A percentile compares a stretch with the other conserved stretches of the same genome.
phyloP scores from a whole-genome alignment of 2,329 filamentous ascomycete species.

The Talaromyces sp. region DNA sequence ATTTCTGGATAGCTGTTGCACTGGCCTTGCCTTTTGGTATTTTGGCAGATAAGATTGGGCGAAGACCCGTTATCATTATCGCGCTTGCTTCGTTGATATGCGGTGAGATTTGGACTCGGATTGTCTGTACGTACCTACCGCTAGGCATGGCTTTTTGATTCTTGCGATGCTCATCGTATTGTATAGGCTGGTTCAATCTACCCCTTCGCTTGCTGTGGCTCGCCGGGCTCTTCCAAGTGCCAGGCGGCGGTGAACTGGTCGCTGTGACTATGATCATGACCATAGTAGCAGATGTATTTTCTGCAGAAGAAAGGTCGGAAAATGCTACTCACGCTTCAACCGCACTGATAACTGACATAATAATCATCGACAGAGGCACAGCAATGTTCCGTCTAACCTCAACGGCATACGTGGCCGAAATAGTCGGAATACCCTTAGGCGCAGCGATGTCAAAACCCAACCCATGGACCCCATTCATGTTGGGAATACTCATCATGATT shows the following conservation, averaged over 20 bases:
- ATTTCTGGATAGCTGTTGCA: constrained; percentile 24
- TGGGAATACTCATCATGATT: not conserved
- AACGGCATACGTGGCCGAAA: not conserved
- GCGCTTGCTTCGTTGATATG: constrained; percentile 23
- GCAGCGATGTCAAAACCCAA: not conserved
- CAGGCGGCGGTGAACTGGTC: constrained; percentile 28
- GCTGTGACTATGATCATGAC: constrained; percentile 23
- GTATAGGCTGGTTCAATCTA: constrained; percentile 18
- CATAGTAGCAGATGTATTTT: constrained; percentile 29
- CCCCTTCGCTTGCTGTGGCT: constrained; percentile 30
- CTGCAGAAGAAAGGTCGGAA: constrained; percentile 29
- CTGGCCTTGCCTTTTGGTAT: constrained; percentile 31
- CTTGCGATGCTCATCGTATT: not conserved
- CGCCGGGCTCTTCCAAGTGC: constrained; percentile 23
- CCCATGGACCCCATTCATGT: constrained; percentile 15
- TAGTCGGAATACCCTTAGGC: constrained; percentile 10
- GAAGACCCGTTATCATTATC: constrained; percentile 27
- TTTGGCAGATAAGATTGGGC: constrained; percentile 30
- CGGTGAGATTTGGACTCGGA: constrained; percentile 26
- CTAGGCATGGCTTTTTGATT: not conserved
- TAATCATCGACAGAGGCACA: not conserved
- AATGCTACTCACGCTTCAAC: not conserved
- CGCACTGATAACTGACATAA: not conserved
- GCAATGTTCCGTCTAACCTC: constrained; percentile 8
- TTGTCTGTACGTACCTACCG: constrained; percentile 26